phyloP scores from a whole-genome alignment of 2,329 filamentous ascomycete genomes.

The Arthrobotrys musiformis region DNA sequence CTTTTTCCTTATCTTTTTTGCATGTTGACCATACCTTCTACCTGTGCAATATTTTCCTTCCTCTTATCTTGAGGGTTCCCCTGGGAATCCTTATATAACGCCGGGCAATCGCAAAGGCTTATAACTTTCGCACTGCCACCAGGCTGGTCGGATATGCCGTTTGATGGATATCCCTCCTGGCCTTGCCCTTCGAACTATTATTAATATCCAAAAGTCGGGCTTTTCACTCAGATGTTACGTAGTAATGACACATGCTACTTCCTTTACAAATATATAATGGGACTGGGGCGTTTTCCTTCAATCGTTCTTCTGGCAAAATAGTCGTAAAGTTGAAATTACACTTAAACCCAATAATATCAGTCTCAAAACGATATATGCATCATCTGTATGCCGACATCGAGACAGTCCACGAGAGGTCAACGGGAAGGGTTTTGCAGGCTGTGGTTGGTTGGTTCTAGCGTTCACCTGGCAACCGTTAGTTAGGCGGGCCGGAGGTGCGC shows the following conservation, averaged over 20 bases:
- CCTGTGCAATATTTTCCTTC: conserved; percentile 51
- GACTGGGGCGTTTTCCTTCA: conserved; percentile 49
- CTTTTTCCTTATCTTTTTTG: conserved; percentile 24
- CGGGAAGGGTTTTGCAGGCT: neutral
- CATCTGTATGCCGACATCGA: too few relatives aligned
- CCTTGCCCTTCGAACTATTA: conserved; percentile 10
- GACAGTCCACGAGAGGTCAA: neutral
- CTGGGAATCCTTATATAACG: conserved; percentile 32
- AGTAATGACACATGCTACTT: conserved; percentile 55
- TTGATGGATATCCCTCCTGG: conserved; percentile 18
- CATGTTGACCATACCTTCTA: conserved; percentile 50
- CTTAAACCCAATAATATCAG: too few relatives aligned
- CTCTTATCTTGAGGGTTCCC: conserved; percentile 8
- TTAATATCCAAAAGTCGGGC: conserved; percentile 43
- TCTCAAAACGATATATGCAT: too few relatives aligned
- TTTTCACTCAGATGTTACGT: conserved; percentile 43
- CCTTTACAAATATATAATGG: conserved; percentile 48
- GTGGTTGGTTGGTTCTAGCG: conserved; percentile 20
- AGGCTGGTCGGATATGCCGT: conserved; percentile 17
- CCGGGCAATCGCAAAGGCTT: conserved; percentile 33
- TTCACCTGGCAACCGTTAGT: conserved; percentile 53
- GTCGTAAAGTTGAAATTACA: neutral
- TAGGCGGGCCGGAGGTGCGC: conserved; percentile 24
- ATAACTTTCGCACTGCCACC: conserved; percentile 25
- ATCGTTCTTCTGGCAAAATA: neutral